These are phyloP conservation scores for Phycomyces blakesleeanus DNA, from an alignment of 192 early-diverging fungal species.

Conservation along the genomic window DNA sequence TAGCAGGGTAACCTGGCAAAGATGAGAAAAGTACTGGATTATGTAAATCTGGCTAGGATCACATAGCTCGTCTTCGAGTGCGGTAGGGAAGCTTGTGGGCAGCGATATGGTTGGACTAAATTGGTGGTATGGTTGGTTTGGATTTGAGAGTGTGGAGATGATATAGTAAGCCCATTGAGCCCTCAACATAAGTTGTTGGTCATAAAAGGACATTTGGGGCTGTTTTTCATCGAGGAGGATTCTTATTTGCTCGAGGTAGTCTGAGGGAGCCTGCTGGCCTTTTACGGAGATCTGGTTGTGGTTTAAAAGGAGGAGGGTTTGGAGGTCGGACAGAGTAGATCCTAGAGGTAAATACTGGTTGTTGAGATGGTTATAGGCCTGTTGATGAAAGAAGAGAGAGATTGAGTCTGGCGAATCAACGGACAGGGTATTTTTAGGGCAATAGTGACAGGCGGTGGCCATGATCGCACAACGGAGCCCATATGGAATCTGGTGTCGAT, in stretches of 20 bases:
- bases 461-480: constrained; percentile 14
- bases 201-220: background rate
- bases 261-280: background rate
- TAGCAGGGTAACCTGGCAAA: background rate
- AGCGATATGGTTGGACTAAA: background rate
- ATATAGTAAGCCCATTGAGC: background rate
- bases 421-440: background rate
- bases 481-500: constrained; percentile 5
- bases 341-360: background rate
- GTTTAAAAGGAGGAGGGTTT: background rate
- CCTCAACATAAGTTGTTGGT: background rate
- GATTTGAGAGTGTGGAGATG: background rate
- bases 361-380: background rate
- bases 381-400: background rate
- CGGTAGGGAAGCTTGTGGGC: background rate
- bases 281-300: background rate
- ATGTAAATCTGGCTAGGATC: background rate
- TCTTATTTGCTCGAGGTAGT: background rate
- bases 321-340: background rate
- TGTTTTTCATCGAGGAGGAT: background rate
- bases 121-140: background rate
- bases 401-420: background rate
- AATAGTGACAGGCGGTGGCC: constrained; percentile 9
- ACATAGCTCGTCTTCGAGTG: background rate
- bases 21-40: background rate